Evolutionary conservation across 2,329 filamentous ascomycete genomes (phyloP).

Genomic region (Trichocomaceae sp.): DNA sequence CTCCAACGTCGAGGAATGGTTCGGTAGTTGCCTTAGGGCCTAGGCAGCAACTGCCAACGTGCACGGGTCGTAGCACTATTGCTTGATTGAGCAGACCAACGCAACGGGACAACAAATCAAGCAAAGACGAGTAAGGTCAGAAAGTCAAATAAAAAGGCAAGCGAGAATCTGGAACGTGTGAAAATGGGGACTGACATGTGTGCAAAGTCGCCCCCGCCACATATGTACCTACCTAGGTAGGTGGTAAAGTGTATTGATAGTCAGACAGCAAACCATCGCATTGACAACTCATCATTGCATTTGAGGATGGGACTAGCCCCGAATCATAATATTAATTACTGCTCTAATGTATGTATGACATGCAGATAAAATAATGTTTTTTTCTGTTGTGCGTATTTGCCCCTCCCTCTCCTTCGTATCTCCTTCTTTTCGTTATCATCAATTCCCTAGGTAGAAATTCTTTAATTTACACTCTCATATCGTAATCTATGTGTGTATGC

Average conservation of each 20-base stretch:
- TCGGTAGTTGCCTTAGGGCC: too few species aligned
- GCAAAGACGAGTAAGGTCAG: neutral
- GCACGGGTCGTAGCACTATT: too few species aligned
- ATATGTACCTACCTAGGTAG: neutral
- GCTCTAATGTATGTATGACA: conserved; percentile 8
- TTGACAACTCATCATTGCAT: conserved; percentile 76
- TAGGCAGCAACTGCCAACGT: too few species aligned
- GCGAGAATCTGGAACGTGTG: neutral
- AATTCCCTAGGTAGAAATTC: neutral
- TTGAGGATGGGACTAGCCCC: conserved; percentile 31
- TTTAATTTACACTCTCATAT: neutral
- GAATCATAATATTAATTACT: conserved; percentile 1
- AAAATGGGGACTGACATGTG: neutral
- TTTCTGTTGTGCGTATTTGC: neutral
- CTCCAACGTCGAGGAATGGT: too few species aligned
- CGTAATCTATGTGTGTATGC: neutral
- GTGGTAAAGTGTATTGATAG: neutral
- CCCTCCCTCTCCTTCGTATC: neutral
- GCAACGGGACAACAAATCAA: neutral
- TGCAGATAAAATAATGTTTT: conserved; percentile 1
- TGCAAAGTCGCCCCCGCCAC: neutral
- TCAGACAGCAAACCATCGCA: conserved; percentile 46
- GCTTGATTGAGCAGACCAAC: neutral
- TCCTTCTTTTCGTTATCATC: neutral
- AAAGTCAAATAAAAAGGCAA: neutral